Base-by-base conservation (phyloP, 164 flowering plant species). In the Liriodendron chinense region DNA sequence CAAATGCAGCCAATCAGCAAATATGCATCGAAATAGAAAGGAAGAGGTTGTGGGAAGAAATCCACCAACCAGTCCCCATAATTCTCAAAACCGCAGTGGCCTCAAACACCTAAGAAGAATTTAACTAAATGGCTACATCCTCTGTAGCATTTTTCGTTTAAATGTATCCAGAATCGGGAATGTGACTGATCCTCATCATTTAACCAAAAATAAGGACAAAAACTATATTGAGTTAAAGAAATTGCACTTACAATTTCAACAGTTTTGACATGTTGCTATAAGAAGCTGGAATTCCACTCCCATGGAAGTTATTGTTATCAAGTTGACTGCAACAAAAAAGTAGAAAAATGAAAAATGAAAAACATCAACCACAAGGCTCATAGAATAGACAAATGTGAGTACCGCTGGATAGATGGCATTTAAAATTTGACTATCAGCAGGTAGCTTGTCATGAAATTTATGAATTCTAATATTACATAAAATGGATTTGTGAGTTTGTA, bases 271-370 rank as follows among this genome's bases (percentile, higher is more conserved):
- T 91, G 84, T 89, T 87, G 23, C 85, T 78, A 74, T 87, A 96
- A 18, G 97, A 87, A 68, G 84, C 77, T 76, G 99, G 99, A 82
- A 96, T 96, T 24, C 74, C 72, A 67, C 69, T 82, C 75, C 97
- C 98, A 43, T 78, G 80, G 75, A 94, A 91, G 84, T 92, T 72
- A 84, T 96, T 96, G 87, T 94, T 96, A 78, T 96, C 99, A 62
- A 96, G 92, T 84, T 96, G 98, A 66, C 99, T 96, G 91, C 82
- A 83, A 76, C 71, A 73, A 20, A 68, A 9, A 59, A 65, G 12
- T 13, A 24, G 21, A 47, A 8, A 64, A 64, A 73, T 5, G 22
- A n/a, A 34, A 34, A 34, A 0, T 62, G 21, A 62, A 21, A 18
- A 12, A 7, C 65, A 7, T 62, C 65, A 62, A 62, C 23, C 9